Conservation (phyloP, 2,329 filamentous ascomycete species). For the Fusarium avenaceum region DNA sequence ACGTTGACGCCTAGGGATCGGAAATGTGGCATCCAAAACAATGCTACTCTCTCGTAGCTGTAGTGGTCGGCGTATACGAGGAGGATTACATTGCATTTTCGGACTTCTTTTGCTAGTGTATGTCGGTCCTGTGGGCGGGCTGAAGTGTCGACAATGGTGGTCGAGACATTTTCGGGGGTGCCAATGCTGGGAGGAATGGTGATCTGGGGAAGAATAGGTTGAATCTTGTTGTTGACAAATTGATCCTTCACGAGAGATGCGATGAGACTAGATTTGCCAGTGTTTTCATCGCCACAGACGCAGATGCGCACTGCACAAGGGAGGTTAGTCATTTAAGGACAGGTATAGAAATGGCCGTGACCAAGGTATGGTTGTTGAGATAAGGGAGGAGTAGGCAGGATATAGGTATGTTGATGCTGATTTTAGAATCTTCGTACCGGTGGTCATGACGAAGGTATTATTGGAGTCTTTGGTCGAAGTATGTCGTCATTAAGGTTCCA, state of each 20-base stretch:
- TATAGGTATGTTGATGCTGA: constrained; percentile 9
- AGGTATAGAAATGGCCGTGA: background rate
- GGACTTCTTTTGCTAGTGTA: constrained; percentile 90
- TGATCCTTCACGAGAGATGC: constrained; percentile 97
- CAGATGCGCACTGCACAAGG: constrained; percentile 80
- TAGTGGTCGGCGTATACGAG: constrained; percentile 99
- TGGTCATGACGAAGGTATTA: constrained; percentile 45
- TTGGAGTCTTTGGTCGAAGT: constrained; percentile 34
- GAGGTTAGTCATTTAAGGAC: constrained; percentile 35
- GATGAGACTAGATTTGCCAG: constrained; percentile 94
- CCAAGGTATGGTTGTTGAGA: constrained; percentile 4
- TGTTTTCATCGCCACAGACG: constrained; percentile 95
- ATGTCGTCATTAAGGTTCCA: constrained; percentile 40
- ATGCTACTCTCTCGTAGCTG: constrained; percentile 95
- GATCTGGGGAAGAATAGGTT: constrained; percentile 92
- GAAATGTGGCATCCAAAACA: constrained; percentile 99
- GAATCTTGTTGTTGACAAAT: constrained; percentile 96
- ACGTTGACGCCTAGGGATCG: constrained; percentile 98
- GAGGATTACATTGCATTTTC: constrained; percentile 96
- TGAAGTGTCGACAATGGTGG: constrained; percentile 97
- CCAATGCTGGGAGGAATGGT: constrained; percentile 94
- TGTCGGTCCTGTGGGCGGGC: constrained; percentile 93
- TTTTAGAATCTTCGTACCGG: constrained; percentile 41
- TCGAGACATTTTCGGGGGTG: constrained; percentile 96
- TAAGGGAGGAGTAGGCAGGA: constrained; percentile 2